Percentiles rank a stretch among this genome's conserved stretches.
phyloP scores from a whole-genome alignment of 2,329 filamentous ascomycete species.

The Simplicillium aogashimaense region DNA sequence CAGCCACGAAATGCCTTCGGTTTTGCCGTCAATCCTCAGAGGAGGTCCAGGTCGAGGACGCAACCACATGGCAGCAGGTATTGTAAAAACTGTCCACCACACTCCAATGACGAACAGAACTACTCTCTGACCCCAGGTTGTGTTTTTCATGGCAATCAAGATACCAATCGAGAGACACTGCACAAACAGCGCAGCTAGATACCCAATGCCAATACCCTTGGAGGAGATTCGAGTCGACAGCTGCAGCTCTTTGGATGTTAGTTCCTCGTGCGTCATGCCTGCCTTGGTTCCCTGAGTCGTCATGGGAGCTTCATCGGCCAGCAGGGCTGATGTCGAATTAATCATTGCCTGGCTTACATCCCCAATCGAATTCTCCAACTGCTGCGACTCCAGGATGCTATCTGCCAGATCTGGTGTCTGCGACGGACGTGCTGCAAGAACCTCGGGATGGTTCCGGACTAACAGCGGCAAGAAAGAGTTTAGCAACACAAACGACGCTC shows the following conservation, averaged over 20 bases:
- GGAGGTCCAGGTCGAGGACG: slow-evolving; percentile 83
- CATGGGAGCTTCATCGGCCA: slow-evolving; percentile 23
- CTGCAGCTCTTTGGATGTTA: slow-evolving; percentile 58
- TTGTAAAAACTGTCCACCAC: slow-evolving; percentile 91
- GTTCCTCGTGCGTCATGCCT: slow-evolving; percentile 32
- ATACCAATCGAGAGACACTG: slow-evolving; percentile 75
- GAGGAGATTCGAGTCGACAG: slow-evolving; percentile 88
- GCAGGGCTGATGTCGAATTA: slow-evolving; percentile 37
- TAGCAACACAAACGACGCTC: slow-evolving; percentile 86
- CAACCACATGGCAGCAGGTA: slow-evolving; percentile 81
- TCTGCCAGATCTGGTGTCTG: slow-evolving; percentile 20
- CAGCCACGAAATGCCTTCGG: slow-evolving; percentile 37
- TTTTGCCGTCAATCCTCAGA: slow-evolving; percentile 36
- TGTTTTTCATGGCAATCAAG: slow-evolving; percentile 61
- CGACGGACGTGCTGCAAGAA: slow-evolving; percentile 17
- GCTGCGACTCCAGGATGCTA: slow-evolving; percentile 22
- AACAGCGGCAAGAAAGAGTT: slow-evolving; percentile 92
- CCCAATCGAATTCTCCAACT: slow-evolving; percentile 21
- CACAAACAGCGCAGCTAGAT: slow-evolving; percentile 74
- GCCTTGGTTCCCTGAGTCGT: slow-evolving; percentile 19
- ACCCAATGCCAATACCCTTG: slow-evolving; percentile 88
- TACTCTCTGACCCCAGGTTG: slow-evolving; percentile 75
- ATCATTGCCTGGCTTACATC: slow-evolving; percentile 18
- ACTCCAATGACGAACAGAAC: slow-evolving; percentile 78
- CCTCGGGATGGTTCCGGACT: slow-evolving; percentile 69